Conservation (phyloP, 2,329 filamentous ascomycete species). For the Botryotinia globosa region DNA sequence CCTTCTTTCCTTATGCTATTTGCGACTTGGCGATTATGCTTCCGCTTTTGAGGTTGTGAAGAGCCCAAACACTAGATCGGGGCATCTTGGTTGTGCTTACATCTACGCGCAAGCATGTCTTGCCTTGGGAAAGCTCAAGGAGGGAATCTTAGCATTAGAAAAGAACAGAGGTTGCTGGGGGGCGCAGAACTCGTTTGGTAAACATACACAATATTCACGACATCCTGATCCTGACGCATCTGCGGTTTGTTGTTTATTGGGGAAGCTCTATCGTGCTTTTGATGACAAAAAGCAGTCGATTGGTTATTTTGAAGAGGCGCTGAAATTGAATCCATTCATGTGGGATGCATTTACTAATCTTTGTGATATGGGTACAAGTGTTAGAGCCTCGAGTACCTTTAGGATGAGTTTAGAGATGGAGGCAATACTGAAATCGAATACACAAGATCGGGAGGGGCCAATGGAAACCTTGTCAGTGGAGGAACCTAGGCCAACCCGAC, state of each 20-base stretch:
- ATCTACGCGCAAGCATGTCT: constrained; percentile 89
- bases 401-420: constrained; percentile 66
- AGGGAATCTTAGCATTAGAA: constrained; percentile 81
- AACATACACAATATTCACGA: constrained; percentile 74
- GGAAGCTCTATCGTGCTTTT: constrained; percentile 80
- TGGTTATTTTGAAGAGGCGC: constrained; percentile 79
- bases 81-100: constrained; percentile 83
- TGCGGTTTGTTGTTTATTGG: constrained; percentile 77
- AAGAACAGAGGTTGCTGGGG: constrained; percentile 75
- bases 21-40: constrained; percentile 77
- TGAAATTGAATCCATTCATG: constrained; percentile 92
- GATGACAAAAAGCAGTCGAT: constrained; percentile 81
- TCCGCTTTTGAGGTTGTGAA: constrained; percentile 84
- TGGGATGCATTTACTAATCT: constrained; percentile 94
- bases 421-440: constrained; percentile 43
- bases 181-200: constrained; percentile 73
- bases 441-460: constrained; percentile 24
- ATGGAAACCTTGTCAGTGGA: background rate
- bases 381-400: constrained; percentile 85
- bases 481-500: constrained; percentile 18
- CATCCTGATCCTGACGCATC: constrained; percentile 78
- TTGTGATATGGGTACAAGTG: constrained; percentile 79
- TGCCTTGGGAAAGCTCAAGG: constrained; percentile 71
- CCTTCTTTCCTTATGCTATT: constrained; percentile 79
- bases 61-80: constrained; percentile 64